Evolutionary conservation across 1,284 basidiomycete species (phyloP), one percentile per base, ranked within the genome.

Genomic region (Malassezia nana): DNA sequence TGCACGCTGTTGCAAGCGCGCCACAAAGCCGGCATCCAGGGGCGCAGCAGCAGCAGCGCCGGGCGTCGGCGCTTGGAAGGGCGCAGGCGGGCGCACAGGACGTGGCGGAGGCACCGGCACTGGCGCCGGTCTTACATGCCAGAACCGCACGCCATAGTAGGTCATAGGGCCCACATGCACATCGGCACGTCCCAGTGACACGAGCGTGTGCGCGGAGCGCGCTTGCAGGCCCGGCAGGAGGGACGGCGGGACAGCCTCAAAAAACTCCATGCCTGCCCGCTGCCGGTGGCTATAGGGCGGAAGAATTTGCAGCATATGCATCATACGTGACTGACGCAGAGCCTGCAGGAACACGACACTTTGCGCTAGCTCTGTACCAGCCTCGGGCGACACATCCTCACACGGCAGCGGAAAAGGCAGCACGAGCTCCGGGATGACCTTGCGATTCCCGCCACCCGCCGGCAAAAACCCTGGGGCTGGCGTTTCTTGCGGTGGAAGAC

Each of bases 281-380:
- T 60, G 60, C 10, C 62, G 55, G 42, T 67, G 64, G 46, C 65
- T 65, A 59, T 65, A 70, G 0, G 64, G 66, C 10, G 68, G 63
- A 4, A 73, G 59, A 3, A 73, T 54, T 28, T 63, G 60, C 2
- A 69, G 65, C 41, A 73, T 65, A 46, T 73, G 66, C 43, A 66
- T 62, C 46, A 73, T 65, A 10, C 71, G 62, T 5, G 67, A 68
- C 42, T 73, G 71, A 9, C 71, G 65, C 24, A 73, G 53, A 8
- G 69, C 66, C 50, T 73, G 71, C 7, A 64, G 58, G 18, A 69
- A 52, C 10, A 67, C 60, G 25, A 65, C 16, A n/a, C 45, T 47
- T 6, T 12, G 15, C 9, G 8, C 45, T 0, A 47, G 31, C 1
- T 30, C 30, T 13, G 13, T 16, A 12, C 6, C 13, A 1, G 30